Base-by-base conservation (phyloP, 2,329 filamentous ascomycete genomes). In the Ophiostoma tasmaniense region DNA sequence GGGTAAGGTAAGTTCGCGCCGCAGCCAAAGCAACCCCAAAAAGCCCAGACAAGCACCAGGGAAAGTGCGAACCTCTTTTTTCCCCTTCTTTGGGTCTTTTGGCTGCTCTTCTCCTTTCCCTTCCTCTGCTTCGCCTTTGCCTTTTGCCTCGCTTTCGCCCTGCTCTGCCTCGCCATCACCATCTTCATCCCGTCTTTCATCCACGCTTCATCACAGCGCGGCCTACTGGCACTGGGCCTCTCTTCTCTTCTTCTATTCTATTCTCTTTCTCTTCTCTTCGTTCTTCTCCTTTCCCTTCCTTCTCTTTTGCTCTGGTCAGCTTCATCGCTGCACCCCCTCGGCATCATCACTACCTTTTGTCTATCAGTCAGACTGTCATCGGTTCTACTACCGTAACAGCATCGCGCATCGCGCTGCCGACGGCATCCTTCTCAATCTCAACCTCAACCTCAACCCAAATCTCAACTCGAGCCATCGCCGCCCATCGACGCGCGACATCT, bases 1-100 rank as follows among this genome's bases (percentile, higher is more conserved):
- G 73, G 73, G 73, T 74, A 71, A 73, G 73, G 73, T 67, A 59
- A 73, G 71, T 73, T 74, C 65, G 68, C 68, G 69, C 70, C 65
- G 69, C 69, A 70, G 70, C 70, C 71, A 72, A 71, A 70, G 68
- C 70, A 71, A 73, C 70, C 71, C 71, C 59, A 20, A 71, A 64
- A 69, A 70, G 69, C 70, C 70, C 69, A 71, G 70, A 72, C 69
- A 71, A 66, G 66, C 62, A 71, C 64, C 64, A 28, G 50, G 61
- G 66, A 68, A 69, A 70, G 68, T 64, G 70, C 69, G 67, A 69
- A 67, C 67, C 71, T 71, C 68, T 67, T 66, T 67, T 67, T 37
- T 66, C 66, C 67, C 35, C 22, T 30, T 45, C 50, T 62, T 33
- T 59, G 33, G 33, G 65, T 10, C 62, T 64, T n/a, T 28, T 67